Percentiles rank a stretch among this genome's conserved stretches.
Evolutionary conservation across 2,329 filamentous ascomycete species (phyloP).

Genomic region (Monilinia fructigena): DNA sequence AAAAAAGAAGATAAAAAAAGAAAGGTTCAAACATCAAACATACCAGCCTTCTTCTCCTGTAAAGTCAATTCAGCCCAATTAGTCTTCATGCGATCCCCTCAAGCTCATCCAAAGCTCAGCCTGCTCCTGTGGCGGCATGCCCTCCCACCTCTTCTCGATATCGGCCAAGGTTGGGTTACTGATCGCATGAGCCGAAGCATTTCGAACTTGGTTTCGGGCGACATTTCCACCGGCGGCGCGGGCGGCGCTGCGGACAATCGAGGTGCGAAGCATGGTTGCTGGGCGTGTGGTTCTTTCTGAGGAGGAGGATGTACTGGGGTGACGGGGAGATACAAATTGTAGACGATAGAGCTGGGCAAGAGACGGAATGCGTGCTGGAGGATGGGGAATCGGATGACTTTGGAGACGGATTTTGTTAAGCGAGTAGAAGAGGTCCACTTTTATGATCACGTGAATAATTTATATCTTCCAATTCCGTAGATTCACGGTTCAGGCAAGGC

Average conservation of each 20-base stretch:
- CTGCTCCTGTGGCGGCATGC: slow-evolving; percentile 97
- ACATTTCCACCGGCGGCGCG: slow-evolving; percentile 21
- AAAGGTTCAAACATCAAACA: slow-evolving; percentile 41
- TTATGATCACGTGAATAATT: slow-evolving; percentile 15
- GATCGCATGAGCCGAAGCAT: slow-evolving; percentile 72
- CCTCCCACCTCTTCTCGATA: slow-evolving; percentile 99
- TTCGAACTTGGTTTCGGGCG: slow-evolving; percentile 20
- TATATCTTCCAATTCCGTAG: slow-evolving; percentile 5
- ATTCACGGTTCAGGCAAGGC: background rate
- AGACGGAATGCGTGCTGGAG: slow-evolving; percentile 6
- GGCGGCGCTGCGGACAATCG: slow-evolving; percentile 24
- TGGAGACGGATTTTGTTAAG: slow-evolving; percentile 24
- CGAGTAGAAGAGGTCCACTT: slow-evolving; percentile 21
- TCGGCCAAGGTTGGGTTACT: slow-evolving; percentile 96
- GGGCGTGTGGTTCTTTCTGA: background rate
- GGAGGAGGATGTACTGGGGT: slow-evolving; percentile 17
- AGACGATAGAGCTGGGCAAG: slow-evolving; percentile 8
- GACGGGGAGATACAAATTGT: slow-evolving; percentile 9
- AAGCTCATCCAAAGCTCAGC: slow-evolving; percentile 98
- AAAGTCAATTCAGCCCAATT: slow-evolving; percentile 94
- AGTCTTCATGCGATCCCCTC: slow-evolving; percentile 97
- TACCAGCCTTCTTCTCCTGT: slow-evolving; percentile 99
- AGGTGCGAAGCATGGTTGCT: slow-evolving; percentile 29
- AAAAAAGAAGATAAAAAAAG: background rate
- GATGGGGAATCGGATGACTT: slow-evolving; percentile 21